Base-by-base conservation (phyloP, 805 yeast genomes). In the Cyberlindnera amylophila region DNA sequence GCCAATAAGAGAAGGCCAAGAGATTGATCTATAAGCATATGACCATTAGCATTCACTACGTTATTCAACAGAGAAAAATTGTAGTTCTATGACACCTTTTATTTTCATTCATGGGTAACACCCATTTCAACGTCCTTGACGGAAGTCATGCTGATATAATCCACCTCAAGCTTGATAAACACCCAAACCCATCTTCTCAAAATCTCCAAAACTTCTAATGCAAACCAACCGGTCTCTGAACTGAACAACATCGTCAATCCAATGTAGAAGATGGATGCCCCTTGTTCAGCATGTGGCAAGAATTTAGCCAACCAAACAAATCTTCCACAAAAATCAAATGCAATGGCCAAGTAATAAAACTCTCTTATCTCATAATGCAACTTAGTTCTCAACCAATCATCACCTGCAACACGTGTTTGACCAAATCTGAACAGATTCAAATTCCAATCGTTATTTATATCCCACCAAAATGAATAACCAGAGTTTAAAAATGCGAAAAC, bases 151-250 rank as follows among this genome's bases (percentile, higher is more conserved):
- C 33, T 35, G 33, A 50, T 42, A 34, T 47, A 46, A 58, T 91
- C 97, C 24, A 84, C 77, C 52, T 93, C 98, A 14, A 90, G 65
- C 56, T 93, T 82, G 58, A 91, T 68, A 47, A 86, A 74, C 32
- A 89, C 77, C 99, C 99, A 93, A 39, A 88, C 64, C 79, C 90
- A 86, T 58, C 99, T 74, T 64, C 99, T 73, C 8, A 82, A 51
- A 6, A 93, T 69, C 59, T 93, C 99, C 40, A 90, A 63, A 4
- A 77, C 51, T 55, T 90, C 93, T 42, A 87, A 66, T 10, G 75
- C 63, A 48, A 85, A 82, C 43, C 80, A 73, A 1, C 93, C 90
- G 21, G 71, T 62, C 50, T 76, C 85, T 52, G 49, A 49, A 38
- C 55, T 46, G 21, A 57, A 59, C 18, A 44, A 32, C 4, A 33